phyloP scores from a whole-genome alignment of 805 yeast genomes.

The Novakomyces olei region DNA sequence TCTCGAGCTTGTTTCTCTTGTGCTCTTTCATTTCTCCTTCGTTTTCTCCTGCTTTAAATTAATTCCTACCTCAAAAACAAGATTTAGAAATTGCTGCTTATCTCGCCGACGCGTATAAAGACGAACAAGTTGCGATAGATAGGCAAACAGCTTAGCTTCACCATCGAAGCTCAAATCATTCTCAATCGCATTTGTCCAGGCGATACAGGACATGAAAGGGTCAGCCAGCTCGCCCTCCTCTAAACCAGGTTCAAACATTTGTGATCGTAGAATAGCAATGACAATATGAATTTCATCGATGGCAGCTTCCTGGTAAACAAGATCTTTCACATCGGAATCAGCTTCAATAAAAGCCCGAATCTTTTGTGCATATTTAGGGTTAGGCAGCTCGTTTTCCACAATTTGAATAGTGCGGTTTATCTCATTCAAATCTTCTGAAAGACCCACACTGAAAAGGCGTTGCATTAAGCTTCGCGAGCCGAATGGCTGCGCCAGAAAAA shows the following conservation, averaged over 20 bases:
- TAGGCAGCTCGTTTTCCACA: conserved; percentile 21
- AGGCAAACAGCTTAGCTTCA: conserved; percentile 7
- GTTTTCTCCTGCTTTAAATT: no score
- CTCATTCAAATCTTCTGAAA: conserved; percentile 52
- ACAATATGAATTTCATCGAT: background rate
- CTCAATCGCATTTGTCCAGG: conserved; percentile 18
- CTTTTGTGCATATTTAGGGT: conserved; percentile 10
- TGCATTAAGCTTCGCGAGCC: conserved; percentile 46
- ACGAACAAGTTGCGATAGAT: conserved; percentile 37
- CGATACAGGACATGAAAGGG: conserved; percentile 13
- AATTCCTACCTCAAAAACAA: no score
- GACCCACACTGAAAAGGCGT: conserved; percentile 44
- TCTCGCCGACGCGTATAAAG: conserved; percentile 49
- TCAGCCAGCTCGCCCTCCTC: conserved; percentile 13
- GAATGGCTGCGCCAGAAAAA: conserved; percentile 61
- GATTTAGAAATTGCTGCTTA: no score
- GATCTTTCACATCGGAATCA: background rate
- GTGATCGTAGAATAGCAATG: conserved; percentile 7
- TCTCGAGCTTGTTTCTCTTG: no score
- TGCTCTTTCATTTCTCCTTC: no score
- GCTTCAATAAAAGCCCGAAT: conserved; percentile 10
- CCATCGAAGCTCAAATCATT: conserved; percentile 9
- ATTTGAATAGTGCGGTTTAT: conserved; percentile 32
- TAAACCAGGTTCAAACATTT: conserved; percentile 10
- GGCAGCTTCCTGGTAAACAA: background rate